Percentiles rank a stretch among this genome's conserved stretches.
Evolutionary conservation across 163 green algal genomes (phyloP).

Genomic region (Chlamydomonas reinhardtii): DNA sequence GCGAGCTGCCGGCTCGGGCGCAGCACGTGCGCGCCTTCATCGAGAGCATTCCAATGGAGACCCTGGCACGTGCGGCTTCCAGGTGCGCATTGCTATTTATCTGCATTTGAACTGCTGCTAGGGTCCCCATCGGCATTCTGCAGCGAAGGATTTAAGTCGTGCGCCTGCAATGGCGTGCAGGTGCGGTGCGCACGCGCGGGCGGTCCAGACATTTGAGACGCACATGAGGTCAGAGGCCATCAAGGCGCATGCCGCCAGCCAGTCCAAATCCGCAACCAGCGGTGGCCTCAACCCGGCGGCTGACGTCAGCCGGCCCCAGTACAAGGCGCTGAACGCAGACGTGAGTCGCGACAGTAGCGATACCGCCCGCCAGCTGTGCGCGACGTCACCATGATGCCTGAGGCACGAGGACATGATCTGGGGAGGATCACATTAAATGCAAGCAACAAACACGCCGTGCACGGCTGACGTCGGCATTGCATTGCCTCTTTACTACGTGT

Average conservation of each 20-base stretch:
- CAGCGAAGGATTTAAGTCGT: too few relatives aligned
- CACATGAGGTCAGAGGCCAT: constrained; percentile 66
- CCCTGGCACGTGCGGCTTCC: constrained; percentile 75
- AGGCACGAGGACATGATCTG: too few relatives aligned
- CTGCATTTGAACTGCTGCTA: too few relatives aligned
- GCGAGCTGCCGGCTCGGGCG: constrained; percentile 42
- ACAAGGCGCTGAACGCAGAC: constrained; percentile 26
- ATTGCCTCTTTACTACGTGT: not conserved
- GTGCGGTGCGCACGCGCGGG: constrained; percentile 83
- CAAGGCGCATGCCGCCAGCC: not conserved
- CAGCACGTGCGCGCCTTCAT: constrained; percentile 69
- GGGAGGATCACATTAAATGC: too few relatives aligned
- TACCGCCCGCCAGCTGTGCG: not conserved
- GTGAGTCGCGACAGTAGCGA: not conserved
- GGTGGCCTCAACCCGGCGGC: constrained; percentile 82
- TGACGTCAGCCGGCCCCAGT: constrained; percentile 13
- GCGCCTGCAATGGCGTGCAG: constrained; percentile 10
- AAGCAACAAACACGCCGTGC: too few relatives aligned
- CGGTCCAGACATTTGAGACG: constrained; percentile 86
- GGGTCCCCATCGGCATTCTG: too few relatives aligned
- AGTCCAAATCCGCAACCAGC: not conserved
- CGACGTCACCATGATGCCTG: too few relatives aligned
- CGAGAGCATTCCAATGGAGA: constrained; percentile 72
- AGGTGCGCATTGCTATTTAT: constrained; percentile 19
- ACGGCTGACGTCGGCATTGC: too few relatives aligned